Evolutionary conservation across 257 asterid species (phyloP), one percentile per base, ranked within the genome.

Genomic region (Gentiana straminea): DNA sequence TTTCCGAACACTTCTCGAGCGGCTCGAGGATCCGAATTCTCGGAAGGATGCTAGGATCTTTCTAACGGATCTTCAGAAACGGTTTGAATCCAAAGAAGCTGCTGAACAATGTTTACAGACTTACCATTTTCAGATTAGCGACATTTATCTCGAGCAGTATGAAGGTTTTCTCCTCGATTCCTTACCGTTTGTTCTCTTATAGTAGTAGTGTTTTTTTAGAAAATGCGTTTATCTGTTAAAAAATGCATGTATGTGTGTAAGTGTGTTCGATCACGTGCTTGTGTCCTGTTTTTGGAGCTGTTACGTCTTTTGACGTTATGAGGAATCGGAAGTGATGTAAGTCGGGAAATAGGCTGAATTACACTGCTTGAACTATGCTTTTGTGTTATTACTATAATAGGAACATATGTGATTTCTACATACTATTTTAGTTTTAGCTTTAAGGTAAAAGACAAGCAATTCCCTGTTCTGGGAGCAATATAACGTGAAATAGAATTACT

Each of bases 41-140:
- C 83, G 97, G 13, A 63, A 66, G 63, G 79, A 75, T 5, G 95
- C 95, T 33, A 88, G 98, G 86, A 67, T 92, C 79, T 88, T 92
- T 76, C 78, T 92, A 5, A 44, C 95, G 45, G 84, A 77, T 57
- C 94, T 92, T 64, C 95, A 85, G 43, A 85, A 83, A 39, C 83
- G 79, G 24, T 81, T 92, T 61, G 59, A 46, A 13, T 60, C 84
- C 4, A 63, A 81, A 46, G 91, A 83, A 8, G 88, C 61, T 13
- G 67, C 89, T 39, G 88, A 83, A 11, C 58, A 75, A 35, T 92
- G 97, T 65, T 86, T 92, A 66, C 70, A 62, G 64, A 77, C 78
- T 13, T 80, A 85, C 58, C 97, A 83, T 75, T 83, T 92, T 77
- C 95, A 77, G 66, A 88, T 92, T 73, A 81, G 77, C 37, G 97